Base-by-base conservation (phyloP, 2,329 filamentous ascomycete genomes). In the Plenodomus lindquistii region DNA sequence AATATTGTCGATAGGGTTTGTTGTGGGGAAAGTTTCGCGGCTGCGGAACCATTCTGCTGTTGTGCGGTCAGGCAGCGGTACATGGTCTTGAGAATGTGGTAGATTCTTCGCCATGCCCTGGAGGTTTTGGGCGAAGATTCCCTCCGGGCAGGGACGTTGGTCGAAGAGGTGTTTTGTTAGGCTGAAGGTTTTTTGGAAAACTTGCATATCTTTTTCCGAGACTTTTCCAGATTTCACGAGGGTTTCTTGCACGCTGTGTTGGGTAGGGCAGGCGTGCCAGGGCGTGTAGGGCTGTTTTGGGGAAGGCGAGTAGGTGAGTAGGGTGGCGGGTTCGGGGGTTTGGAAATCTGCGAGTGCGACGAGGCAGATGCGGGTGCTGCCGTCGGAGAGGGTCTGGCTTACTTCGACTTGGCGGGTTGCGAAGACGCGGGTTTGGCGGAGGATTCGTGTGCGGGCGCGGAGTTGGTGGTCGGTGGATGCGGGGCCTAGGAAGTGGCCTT, bases 301-400 rank as follows among this genome's bases (percentile, higher is more conserved):
- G 1, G 70, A 52, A 2, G 67, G 67, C 1, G 74, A 75, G 48
- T 76, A 81, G 0, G 60, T 54, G 10, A 79, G 40, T 2, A 73
- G 19, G 1, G 42, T 49, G 0, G 65, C 66, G 1, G 65, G 52
- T 51, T 81, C 78, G 5, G 58, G 54, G 3, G 69, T 55, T 21
- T 80, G 78, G 45, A 81, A 81, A 45, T 81, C 79, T 0, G 73
- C 73, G 1, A 77, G 54, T 1, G 78, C 57, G 42, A 78, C 71
- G 22, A 80, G 52, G 42, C 75, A 79, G 0, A 65, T 45, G 20
- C 79, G 71, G 5, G 62, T 47, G 2, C 59, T 49, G 9, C 73
- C 74, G 40, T 74, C 63, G 0, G 72, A 59, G 10, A 45, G 48
- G 16, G 69, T 69, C 46, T 81, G 79, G 42, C 64, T 71, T 21